Percentiles rank a stretch among this genome's conserved stretches.
Evolutionary conservation across 352 stramenopile species (phyloP).

Genomic region (Globisporangium iwayamae): DNA sequence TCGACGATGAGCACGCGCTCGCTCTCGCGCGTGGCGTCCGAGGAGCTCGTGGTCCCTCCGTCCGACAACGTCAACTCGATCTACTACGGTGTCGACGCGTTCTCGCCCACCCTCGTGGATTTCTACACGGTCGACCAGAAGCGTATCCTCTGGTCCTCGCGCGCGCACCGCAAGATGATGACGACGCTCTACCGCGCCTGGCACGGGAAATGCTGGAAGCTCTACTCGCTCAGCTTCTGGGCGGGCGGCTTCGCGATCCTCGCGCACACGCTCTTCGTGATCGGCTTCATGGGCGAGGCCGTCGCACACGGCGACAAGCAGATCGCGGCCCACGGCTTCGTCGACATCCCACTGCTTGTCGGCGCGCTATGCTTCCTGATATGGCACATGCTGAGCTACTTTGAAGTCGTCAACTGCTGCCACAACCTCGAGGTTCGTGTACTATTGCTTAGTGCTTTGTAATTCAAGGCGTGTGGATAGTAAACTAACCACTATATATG

Average conservation of each 20-base stretch:
- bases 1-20: constrained; percentile 8
- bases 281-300: constrained; percentile 55
- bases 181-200: constrained; percentile 79
- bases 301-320: constrained; percentile 36
- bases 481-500: background rate
- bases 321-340: constrained; percentile 30
- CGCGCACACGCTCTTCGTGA: constrained; percentile 57
- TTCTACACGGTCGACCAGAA: constrained; percentile 85
- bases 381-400: constrained; percentile 66
- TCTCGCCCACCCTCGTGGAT: constrained; percentile 83
- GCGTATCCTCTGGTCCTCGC: constrained; percentile 84
- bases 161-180: constrained; percentile 87
- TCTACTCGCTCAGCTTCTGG: constrained; percentile 78
- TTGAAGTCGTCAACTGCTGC: constrained; percentile 87
- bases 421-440: constrained; percentile 67
- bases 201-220: constrained; percentile 65
- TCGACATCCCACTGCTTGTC: constrained; percentile 63
- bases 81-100: constrained; percentile 84
- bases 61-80: constrained; percentile 75
- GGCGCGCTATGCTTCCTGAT: constrained; percentile 53
- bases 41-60: constrained; percentile 77
- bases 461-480: background rate
- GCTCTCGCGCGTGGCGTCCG: constrained; percentile 54
- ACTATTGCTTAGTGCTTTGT: background rate
- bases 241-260: constrained; percentile 45